Evolutionary conservation across 441 rosid genomes (phyloP).

Genomic region (Populus hybrid): DNA sequence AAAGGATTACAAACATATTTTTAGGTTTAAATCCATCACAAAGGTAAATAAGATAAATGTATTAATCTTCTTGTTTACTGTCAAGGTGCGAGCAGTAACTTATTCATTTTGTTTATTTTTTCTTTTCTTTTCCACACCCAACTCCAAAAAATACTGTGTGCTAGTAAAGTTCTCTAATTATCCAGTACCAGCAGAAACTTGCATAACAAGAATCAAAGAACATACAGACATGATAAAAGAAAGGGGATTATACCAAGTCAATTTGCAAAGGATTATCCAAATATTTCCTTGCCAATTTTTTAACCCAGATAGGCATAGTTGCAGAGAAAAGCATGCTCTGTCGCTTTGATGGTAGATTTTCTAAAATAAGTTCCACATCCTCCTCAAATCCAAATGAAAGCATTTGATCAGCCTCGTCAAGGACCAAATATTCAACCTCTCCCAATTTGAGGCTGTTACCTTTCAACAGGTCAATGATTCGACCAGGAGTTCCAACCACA

Average conservation of each 20-base stretch:
- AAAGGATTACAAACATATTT: conserved; percentile 4
- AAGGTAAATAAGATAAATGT: not conserved
- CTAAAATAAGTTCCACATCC: conserved; percentile 85
- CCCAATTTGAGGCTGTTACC: conserved; percentile 78
- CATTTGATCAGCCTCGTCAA: conserved; percentile 99
- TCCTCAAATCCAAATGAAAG: conserved; percentile 99
- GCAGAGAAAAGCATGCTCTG: conserved; percentile 99
- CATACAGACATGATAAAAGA: not conserved
- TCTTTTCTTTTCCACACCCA: not conserved
- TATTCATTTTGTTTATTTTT: not conserved
- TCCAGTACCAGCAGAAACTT: not conserved
- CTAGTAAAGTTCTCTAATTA: not conserved
- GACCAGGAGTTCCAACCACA: conserved; percentile 98
- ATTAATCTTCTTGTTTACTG: not conserved
- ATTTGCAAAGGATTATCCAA: conserved; percentile 87
- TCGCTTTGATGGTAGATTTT: conserved; percentile 74
- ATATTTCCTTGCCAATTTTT: conserved; percentile 85
- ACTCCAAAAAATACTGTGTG: not conserved
- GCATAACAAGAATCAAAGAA: not conserved
- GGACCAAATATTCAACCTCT: conserved; percentile 85
- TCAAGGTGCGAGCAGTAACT: not conserved
- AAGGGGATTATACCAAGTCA: conserved; percentile 60
- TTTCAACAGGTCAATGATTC: conserved; percentile 83
- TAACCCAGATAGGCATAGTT: conserved; percentile 97
- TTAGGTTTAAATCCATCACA: not conserved